Evolutionary conservation across 768 basidiomycete genomes (phyloP), one percentile per base, ranked within the genome.

Genomic region (Lactarius quietus): DNA sequence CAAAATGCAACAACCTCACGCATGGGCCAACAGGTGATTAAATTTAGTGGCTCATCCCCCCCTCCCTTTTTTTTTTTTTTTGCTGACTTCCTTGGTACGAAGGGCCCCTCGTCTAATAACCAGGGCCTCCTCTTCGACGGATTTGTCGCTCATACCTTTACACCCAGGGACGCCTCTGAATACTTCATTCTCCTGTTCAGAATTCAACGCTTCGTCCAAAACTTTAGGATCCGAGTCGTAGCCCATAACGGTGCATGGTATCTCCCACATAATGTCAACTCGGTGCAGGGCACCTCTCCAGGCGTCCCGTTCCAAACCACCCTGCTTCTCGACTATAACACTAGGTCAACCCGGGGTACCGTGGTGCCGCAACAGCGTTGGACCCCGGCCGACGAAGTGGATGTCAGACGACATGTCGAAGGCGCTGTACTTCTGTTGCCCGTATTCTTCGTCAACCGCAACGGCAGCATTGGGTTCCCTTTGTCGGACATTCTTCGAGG

Each of bases 361-460:
- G 48, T 65, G 2, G 55, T 65, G 9, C 64, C 55, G 5, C 64
- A 65, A 26, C 12, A 10, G 8, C 64, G 64, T 52, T 65, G 64
- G 64, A 26, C 14, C 2, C 64, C 64, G 18, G 18, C 29, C 3
- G 48, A 65, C 15, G 48, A 57, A 9, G 60, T 57, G n/a, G 64
- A 61, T 56, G 2, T 57, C 20, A 55, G 48, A 18, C 64, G 56
- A 35, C 23, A 57, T 14, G 60, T 66, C 6, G 17, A 17, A 43
- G 15, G 1, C 5, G 56, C 65, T 15, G 14, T 9, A 9, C 61
- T 66, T 28, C 61, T 53, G n/a, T 48, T 62, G 6, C 65, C 65
- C 1, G 6, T 62, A 0, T 66, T 58, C 51, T 66, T 66, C 23
- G 31, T 61, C 6, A 58, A 57, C 2, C 39, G 9, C 6, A 52